Base-by-base conservation (phyloP, 2,329 filamentous ascomycete genomes). In the Epichloe baconii region DNA sequence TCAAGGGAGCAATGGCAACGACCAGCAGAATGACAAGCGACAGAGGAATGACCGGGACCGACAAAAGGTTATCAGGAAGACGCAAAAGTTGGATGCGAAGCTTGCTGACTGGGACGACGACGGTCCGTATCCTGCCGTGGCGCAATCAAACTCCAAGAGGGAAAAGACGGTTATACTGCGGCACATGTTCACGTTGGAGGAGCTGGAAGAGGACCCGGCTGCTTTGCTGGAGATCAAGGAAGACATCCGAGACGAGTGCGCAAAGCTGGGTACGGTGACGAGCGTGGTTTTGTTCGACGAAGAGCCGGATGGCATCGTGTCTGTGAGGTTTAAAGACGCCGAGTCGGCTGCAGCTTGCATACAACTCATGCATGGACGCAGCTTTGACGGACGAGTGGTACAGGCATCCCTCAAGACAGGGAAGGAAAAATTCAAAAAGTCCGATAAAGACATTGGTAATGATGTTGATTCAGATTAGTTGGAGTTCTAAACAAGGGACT, bases 101-200 rank as follows among this genome's bases (percentile, higher is more conserved):
- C 79, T 97, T 36, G 86, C 89, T 3, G 90, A 97, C 66, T 98
- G 93, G 93, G 86, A 88, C 62, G 91, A 96, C 62, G 90, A 97
- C 64, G 85, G 91, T 50, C 78, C 84, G 26, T 78, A 70, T 55
- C 74, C 64, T 3, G 62, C 58, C 1, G 56, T 59, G 37, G 57
- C 60, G 10, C 74, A 76, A n/a, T 74, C 66, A 10, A 64, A 62
- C 42, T 66, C 69, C 50, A 76, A 73, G 61, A 85, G 79, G 69
- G 86, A 90, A 60, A 94, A 90, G 65, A 74, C 87, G 15, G 90
- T 95, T 31, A 83, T 97, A 52, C 71, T 98, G 56, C 88, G 88
- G 63, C 83, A 95, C 69, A 95, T 95, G 85, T 98, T 98, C 68
- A 94, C 88, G 1, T 74, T 91, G 42, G 65, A 83, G 55, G 88